Base-by-base conservation (phyloP, 1,284 basidiomycete genomes). In the Cryptococcus deneoformans region DNA sequence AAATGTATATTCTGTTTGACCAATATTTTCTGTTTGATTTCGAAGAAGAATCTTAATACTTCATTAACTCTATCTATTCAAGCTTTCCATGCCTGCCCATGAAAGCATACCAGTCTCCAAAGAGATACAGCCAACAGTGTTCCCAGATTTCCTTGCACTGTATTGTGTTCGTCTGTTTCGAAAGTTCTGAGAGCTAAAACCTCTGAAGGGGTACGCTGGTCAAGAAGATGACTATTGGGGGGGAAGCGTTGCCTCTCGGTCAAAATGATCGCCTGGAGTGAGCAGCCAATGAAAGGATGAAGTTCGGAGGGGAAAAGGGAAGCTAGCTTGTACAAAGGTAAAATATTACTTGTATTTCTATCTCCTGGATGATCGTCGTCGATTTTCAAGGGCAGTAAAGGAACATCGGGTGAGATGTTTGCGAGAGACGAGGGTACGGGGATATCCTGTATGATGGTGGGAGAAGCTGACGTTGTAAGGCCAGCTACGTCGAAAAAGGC, bases 71-170 rank as follows among this genome's bases (percentile, higher is more conserved):
- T 10, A 37, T 43, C 29, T 29, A 29, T 29, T 34, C n/a, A 11
- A 11, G 24, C 11, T 37, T 53, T 46, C 59, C 59, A 61, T 14
- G 46, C 59, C 29, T 57, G 46, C 11, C 59, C 59, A 12, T 53
- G 34, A 37, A 53, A 61, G 48, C 49, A 58, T 24, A 53, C 24
- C 42, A 61, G 35, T 35, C 56, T 37, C 56, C 56, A 61, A 34
- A 61, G 38, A 42, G 59, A 39, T 10, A 61, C 48, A 29, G 51
- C 53, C 16, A 60, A 36, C 16, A 35, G 37, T 6, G 46, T 36
- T 29, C 29, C 29, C 29, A 29, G 29, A 29, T 5, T 5, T 29
- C 29, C 29, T 29, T 29, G 29, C 29, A 29, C 29, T 5, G 29
- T 29, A 29, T 29, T 5, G 29, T 29, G 29, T 29, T 29, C 29